Conservation (phyloP, 1,139 yeast genomes). For the Spathaspora sp. region DNA sequence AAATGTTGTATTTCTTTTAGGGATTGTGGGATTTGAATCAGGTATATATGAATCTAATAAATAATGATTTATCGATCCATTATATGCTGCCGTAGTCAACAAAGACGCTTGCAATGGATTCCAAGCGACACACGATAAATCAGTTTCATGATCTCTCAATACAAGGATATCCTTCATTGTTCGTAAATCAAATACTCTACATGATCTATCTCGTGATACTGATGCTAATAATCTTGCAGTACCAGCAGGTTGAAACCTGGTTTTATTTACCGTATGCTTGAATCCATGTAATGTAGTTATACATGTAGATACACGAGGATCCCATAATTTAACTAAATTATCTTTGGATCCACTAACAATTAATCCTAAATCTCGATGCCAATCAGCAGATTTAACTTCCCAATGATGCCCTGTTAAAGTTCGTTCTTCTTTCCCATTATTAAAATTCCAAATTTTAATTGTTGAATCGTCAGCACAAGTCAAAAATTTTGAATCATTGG, state of each 20-base stretch:
- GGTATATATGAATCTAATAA: slow-evolving; percentile 57
- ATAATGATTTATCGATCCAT: slow-evolving; percentile 83
- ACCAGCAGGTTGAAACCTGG: slow-evolving; percentile 77
- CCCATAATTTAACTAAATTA: slow-evolving; percentile 92
- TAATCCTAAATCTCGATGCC: slow-evolving; percentile 90
- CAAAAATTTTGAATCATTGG: slow-evolving; percentile 85
- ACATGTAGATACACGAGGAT: slow-evolving; percentile 77
- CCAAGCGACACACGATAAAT: slow-evolving; percentile 86
- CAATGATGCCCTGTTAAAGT: slow-evolving; percentile 90
- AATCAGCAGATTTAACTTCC: slow-evolving; percentile 97
- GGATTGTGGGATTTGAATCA: slow-evolving; percentile 17
- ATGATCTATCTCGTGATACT: slow-evolving; percentile 84
- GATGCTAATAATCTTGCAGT: slow-evolving; percentile 74
- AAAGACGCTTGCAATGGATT: slow-evolving; percentile 84
- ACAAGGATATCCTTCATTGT: slow-evolving; percentile 76
- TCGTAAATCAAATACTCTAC: slow-evolving; percentile 82
- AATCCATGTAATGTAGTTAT: slow-evolving; percentile 85
- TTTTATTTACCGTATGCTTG: slow-evolving; percentile 86
- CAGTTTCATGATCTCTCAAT: slow-evolving; percentile 79
- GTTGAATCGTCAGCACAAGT: slow-evolving; percentile 92
- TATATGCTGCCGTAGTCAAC: slow-evolving; percentile 84
- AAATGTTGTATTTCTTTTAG: slow-evolving; percentile 11
- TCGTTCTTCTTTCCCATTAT: slow-evolving; percentile 83
- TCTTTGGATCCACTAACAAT: slow-evolving; percentile 91
- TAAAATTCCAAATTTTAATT: slow-evolving; percentile 91